A percentile compares a stretch with the other conserved stretches of the same genome.
Evolutionary conservation across 805 yeast species (phyloP).

Genomic region (Saturnispora ahearnii): DNA sequence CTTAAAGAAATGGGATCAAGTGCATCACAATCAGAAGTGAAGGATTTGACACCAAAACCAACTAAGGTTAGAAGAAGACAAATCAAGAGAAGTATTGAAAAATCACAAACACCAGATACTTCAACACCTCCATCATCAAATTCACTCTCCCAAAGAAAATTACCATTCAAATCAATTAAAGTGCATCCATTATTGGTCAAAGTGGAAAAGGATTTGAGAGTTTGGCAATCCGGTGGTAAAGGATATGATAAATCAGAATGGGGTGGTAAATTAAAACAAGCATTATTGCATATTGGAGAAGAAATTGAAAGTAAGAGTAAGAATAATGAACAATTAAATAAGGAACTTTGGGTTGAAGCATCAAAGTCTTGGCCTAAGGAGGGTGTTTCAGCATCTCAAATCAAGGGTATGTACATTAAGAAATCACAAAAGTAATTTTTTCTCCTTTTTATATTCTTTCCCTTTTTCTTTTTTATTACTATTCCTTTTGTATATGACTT

Average conservation of each 20-base stretch:
- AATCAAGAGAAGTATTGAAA: constrained; percentile 15
- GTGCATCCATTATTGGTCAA: constrained; percentile 21
- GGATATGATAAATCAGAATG: constrained; percentile 26
- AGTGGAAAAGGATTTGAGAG: constrained; percentile 23
- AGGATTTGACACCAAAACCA: constrained; percentile 8
- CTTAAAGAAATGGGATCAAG: constrained; percentile 39
- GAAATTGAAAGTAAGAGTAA: constrained; percentile 24
- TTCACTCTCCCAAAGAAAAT: constrained; percentile 4
- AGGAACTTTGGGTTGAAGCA: constrained; percentile 26
- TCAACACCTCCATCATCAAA: constrained; percentile 5
- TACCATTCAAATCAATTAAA: constrained; percentile 7
- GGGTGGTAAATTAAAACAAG: constrained; percentile 23
- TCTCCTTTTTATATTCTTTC: too few species aligned
- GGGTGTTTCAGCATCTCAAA: constrained; percentile 24
- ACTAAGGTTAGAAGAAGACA: constrained; percentile 18
- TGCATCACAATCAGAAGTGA: constrained; percentile 1
- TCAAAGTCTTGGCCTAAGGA: constrained; percentile 29
- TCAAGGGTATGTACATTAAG: constrained; percentile 27
- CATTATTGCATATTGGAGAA: constrained; percentile 25
- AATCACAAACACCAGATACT: constrained; percentile 18
- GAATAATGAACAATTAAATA: constrained; percentile 16
- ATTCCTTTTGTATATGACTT: neutral
- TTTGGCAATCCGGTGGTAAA: constrained; percentile 27
- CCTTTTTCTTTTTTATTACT: neutral
- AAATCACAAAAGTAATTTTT: constrained; percentile 11